These are phyloP conservation scores for Pichia phayaonensis DNA, from an alignment of 805 yeast species.

Conservation along the genomic window DNA sequence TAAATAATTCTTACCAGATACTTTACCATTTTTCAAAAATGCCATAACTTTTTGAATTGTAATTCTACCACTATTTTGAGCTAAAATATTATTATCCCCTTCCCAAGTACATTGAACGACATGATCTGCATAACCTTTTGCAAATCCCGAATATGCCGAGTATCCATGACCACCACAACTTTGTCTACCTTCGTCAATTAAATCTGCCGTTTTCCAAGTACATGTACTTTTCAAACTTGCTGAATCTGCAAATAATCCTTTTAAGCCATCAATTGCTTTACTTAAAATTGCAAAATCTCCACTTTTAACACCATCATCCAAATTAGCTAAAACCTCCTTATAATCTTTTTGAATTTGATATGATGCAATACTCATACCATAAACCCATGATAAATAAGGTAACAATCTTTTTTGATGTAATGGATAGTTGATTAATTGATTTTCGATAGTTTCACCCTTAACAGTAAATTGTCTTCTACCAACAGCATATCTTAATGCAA, in stretches of 20 bases:
- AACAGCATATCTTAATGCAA: conserved; percentile 83
- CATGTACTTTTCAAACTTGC: conserved; percentile 85
- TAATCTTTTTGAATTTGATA: conserved; percentile 50
- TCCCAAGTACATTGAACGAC: conserved; percentile 99
- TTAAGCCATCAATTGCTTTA: conserved; percentile 51
- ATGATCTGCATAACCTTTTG: conserved; percentile 84
- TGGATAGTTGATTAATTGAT: conserved; percentile 77
- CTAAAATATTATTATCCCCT: conserved; percentile 87
- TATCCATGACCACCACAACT: conserved; percentile 96
- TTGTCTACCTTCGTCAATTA: conserved; percentile 87
- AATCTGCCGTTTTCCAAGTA: conserved; percentile 76
- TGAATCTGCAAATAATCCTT: conserved; percentile 73
- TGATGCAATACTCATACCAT: conserved; percentile 68
- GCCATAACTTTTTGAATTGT: conserved; percentile 43
- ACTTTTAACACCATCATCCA: conserved; percentile 47
- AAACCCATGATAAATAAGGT: conserved; percentile 77
- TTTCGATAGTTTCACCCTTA: conserved; percentile 41
- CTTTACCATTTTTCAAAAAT: conserved; percentile 33
- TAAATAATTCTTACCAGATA: conserved; percentile 27
- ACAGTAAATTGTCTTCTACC: conserved; percentile 80
- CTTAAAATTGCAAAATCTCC: conserved; percentile 39
- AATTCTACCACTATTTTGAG: conserved; percentile 78
- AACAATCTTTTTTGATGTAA: conserved; percentile 82
- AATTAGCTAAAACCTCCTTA: conserved; percentile 38
- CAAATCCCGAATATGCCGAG: conserved; percentile 87